Evolutionary conservation across 2,329 filamentous ascomycete genomes (phyloP), one percentile per base, ranked within the genome.

Genomic region (Colletotrichum sojae): DNA sequence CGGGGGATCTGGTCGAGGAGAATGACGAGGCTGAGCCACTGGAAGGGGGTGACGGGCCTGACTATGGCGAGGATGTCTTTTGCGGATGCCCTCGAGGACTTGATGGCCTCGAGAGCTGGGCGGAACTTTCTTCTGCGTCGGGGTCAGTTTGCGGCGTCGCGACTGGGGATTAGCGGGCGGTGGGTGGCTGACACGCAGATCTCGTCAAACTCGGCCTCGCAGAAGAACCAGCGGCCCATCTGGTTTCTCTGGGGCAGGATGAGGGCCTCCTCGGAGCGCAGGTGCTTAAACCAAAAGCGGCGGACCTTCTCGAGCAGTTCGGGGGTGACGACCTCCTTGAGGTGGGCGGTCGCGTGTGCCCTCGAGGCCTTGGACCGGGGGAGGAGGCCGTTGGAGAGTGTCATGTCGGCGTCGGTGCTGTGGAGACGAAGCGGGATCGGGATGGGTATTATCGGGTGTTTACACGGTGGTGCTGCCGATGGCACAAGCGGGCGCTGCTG

Each of bases 1-100:
- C 90, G 85, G 0, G 89, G 83, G 49, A 91, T 82, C 74, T 92
- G 90, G 71, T 92, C 90, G 2, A 92, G 82, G 2, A 92, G 81
- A 2, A 92, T 72, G 5, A 89, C 73, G 0, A 91, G 75, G 52
- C 83, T 82, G 2, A 92, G 78, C 77, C 79, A 82, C 71, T 82
- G 79, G 6, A 76, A 60, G 0, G 81, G 74, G 3, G 71, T 67
- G 4, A 71, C 59, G 5, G 77, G 78, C 12, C 74, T 69, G 0
- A 75, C 69, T 15, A 75, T 61, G 6, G 73, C 71, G 40, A 82
- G 54, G 55, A 83, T 68, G 46, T 78, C 74, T 9, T 74, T 59
- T 1, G 78, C 76, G 4, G 73, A 75, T 13, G 76, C 57, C 18
- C 73, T 72, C 0, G 76, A 69, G 0, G 69, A 59, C 5, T 71